Percentiles rank a stretch among this genome's conserved stretches.
Conservation (phyloP, 2,329 filamentous ascomycete species). For the Aspergillus awamori region DNA sequence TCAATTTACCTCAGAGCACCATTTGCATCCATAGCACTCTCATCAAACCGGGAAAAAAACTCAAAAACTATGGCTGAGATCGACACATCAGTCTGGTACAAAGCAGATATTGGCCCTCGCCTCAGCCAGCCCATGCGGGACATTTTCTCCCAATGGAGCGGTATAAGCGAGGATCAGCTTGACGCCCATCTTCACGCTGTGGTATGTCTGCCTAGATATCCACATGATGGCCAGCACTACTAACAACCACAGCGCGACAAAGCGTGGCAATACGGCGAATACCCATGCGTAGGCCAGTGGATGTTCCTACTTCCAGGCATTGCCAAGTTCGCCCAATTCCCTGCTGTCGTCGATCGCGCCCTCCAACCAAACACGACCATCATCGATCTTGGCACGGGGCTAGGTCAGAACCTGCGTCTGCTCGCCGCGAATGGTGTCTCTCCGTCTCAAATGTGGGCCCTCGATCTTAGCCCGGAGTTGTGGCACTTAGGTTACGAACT, state of each 20-base stretch:
- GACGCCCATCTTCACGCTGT: constrained; percentile 1
- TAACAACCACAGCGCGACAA: neutral
- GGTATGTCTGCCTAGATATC: no score
- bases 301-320: constrained; percentile 5
- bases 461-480: constrained; percentile 1
- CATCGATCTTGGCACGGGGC: neutral
- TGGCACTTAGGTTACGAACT: constrained; percentile 8
- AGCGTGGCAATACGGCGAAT: constrained; percentile 8
- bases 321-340: neutral
- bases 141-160: constrained; percentile 6
- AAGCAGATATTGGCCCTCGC: neutral
- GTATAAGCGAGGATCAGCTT: neutral
- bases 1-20: no score
- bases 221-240: no score
- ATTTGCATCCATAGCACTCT: no score
- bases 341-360: neutral
- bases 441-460: neutral
- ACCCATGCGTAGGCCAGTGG: constrained; percentile 11
- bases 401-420: constrained; percentile 6
- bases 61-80: neutral
- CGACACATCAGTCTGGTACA: constrained; percentile 8
- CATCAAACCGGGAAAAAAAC: no score
- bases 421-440: constrained; percentile 2
- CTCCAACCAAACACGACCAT: neutral
- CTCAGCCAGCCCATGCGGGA: neutral